A percentile compares a stretch with the other conserved stretches of the same genome.
These are phyloP conservation scores for Hylodesmum podocarpum DNA, from an alignment of 306 rosid species.

Conservation along the genomic window DNA sequence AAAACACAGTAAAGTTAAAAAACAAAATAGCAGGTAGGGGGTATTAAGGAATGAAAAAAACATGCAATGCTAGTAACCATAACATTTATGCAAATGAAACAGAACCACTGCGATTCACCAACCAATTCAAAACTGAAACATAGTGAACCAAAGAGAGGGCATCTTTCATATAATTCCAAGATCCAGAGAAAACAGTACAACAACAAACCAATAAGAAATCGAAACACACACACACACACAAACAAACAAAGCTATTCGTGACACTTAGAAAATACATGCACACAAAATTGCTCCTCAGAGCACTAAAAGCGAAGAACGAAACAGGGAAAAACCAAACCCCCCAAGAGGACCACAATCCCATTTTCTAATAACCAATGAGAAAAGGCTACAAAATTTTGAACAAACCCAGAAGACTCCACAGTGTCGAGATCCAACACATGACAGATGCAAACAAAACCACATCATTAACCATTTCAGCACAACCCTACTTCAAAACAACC, in stretches of 20 bases:
- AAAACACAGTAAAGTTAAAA: background rate
- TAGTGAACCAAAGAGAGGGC: background rate
- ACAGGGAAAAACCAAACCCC: background rate
- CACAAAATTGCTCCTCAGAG: conserved; percentile 19
- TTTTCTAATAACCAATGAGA: background rate
- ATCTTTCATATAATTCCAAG: conserved; percentile 36
- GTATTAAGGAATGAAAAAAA: background rate
- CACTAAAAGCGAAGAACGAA: conserved; percentile 23
- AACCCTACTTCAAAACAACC: conserved; percentile 1
- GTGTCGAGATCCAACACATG: conserved; percentile 48
- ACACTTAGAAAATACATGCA: conserved; percentile 21
- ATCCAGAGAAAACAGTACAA: conserved; percentile 40
- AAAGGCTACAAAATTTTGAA: background rate
- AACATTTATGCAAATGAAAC: background rate
- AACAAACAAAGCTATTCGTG: background rate
- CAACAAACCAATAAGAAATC: conserved; percentile 24
- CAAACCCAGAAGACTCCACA: conserved; percentile 17
- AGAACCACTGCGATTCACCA: conserved; percentile 14
- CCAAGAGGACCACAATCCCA: conserved; percentile 32
- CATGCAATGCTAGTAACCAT: conserved; percentile 11
- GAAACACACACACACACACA: background rate
- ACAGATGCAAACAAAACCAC: conserved; percentile 18
- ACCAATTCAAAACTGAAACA: conserved; percentile 13
- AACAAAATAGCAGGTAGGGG: background rate
- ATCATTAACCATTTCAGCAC: background rate